phyloP scores from a whole-genome alignment of 345 rosid species.

The Atalantia buxifolia region DNA sequence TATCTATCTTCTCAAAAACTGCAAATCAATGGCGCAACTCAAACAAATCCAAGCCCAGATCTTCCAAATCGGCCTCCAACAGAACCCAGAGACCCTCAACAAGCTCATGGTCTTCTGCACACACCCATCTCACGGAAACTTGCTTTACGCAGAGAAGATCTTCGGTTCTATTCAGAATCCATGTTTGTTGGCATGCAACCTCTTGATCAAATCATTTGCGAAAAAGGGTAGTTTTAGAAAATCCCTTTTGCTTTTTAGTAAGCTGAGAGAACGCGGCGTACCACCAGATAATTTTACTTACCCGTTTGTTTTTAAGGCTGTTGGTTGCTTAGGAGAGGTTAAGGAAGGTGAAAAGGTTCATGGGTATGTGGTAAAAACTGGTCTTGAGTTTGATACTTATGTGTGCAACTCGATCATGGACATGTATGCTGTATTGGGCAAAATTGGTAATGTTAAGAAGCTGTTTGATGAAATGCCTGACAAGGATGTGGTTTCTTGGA shows the following conservation, averaged over 20 bases:
- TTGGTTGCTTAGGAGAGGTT: not conserved
- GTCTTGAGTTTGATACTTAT: constrained; percentile 1
- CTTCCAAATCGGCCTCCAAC: constrained; percentile 8
- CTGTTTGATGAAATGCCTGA: constrained; percentile 7
- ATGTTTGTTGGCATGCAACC: not conserved
- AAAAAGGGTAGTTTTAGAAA: not conserved
- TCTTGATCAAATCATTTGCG: constrained; percentile 3
- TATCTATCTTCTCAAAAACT: constrained; percentile 5
- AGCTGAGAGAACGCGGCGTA: not conserved
- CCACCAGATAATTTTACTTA: constrained; percentile 6
- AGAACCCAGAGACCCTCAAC: not conserved
- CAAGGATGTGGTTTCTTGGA: constrained; percentile 5
- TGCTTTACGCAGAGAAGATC: not conserved
- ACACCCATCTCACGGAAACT: not conserved
- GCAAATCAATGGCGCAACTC: constrained; percentile 7
- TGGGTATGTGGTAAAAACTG: constrained; percentile 2
- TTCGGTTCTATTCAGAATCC: not conserved
- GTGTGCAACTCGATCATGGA: constrained; percentile 1
- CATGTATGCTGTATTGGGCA: not conserved
- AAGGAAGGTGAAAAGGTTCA: constrained; percentile 8
- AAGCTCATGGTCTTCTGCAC: constrained; percentile 12
- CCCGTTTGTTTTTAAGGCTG: not conserved
- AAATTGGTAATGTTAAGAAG: not conserved
- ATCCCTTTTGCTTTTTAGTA: not conserved
- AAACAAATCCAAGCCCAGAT: constrained; percentile 9